phyloP scores from a whole-genome alignment of 306 rosid genomes.

The Hippophae gyantsensis region DNA sequence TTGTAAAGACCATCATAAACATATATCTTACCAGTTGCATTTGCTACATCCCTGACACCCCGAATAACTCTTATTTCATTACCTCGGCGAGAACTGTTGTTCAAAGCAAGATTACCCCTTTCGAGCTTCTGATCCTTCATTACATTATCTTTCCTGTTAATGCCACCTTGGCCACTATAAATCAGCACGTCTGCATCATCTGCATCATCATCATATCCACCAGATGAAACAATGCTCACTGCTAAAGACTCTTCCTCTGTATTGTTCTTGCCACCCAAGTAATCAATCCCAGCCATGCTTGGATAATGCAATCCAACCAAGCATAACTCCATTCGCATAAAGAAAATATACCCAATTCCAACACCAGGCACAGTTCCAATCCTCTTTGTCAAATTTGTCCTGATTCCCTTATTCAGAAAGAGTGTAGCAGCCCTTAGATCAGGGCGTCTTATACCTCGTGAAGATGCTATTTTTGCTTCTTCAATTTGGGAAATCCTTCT shows the following conservation, averaged over 20 bases:
- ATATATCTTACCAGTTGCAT: constrained; percentile 64
- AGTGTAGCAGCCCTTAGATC: constrained; percentile 49
- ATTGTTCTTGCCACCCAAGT: constrained; percentile 40
- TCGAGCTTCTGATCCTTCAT: constrained; percentile 86
- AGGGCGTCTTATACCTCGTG: constrained; percentile 62
- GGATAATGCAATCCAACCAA: constrained; percentile 74
- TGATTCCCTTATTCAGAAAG: constrained; percentile 70
- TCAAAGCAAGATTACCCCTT: constrained; percentile 94
- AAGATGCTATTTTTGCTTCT: constrained; percentile 35
- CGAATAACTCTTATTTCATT: constrained; percentile 77
- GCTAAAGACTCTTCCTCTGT: constrained; percentile 75
- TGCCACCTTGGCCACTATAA: constrained; percentile 95
- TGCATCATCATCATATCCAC: constrained; percentile 72
- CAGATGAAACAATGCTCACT: constrained; percentile 89
- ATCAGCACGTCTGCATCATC: constrained; percentile 69
- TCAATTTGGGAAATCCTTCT: constrained; percentile 62
- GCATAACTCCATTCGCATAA: constrained; percentile 76
- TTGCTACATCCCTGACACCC: constrained; percentile 50
- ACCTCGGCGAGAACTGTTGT: constrained; percentile 62
- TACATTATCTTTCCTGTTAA: constrained; percentile 47
- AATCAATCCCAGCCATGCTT: constrained; percentile 92
- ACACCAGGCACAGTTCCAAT: constrained; percentile 78
- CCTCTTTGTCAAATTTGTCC: constrained; percentile 52
- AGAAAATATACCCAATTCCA: constrained; percentile 83
- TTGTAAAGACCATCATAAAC: constrained; percentile 89